These are phyloP conservation scores for Yamagishiella unicocca DNA, from an alignment of 139 green algal genomes.

Conservation along the genomic window DNA sequence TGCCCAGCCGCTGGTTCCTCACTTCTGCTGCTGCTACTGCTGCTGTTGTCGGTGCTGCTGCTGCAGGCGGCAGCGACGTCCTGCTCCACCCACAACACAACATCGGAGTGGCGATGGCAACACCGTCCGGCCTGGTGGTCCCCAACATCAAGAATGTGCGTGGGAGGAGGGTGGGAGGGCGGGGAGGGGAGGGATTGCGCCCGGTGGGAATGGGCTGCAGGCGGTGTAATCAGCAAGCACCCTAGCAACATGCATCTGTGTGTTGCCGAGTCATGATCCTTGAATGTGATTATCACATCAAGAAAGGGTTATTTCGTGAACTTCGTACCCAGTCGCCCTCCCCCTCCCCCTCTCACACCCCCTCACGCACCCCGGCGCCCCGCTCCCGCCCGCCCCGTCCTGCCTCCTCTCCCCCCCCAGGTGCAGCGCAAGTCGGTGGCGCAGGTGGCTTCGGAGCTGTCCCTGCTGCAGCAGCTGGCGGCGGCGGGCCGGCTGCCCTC, in stretches of 20 bases:
- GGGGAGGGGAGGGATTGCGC: background rate
- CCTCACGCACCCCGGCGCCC: background rate
- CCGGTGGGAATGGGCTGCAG: too few relatives aligned
- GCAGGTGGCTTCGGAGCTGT: constrained; percentile 79
- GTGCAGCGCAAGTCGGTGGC: constrained; percentile 69
- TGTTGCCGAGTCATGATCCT: too few relatives aligned
- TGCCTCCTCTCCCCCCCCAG: constrained; percentile 13
- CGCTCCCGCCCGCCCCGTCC: background rate
- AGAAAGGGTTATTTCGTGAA: too few relatives aligned
- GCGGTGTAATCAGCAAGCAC: too few relatives aligned
- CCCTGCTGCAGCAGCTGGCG: constrained; percentile 77
- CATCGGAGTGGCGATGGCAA: constrained; percentile 93
- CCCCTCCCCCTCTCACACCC: background rate
- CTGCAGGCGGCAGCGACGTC: constrained; percentile 17
- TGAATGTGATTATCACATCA: too few relatives aligned
- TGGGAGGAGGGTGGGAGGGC: background rate
- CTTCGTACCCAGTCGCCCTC: too few relatives aligned
- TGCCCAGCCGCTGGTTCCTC: too few relatives aligned
- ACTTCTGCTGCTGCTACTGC: too few relatives aligned
- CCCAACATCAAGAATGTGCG: constrained; percentile 86
- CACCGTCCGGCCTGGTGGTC: constrained; percentile 86
- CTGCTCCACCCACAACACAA: constrained; percentile 76
- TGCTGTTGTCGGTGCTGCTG: too few relatives aligned
- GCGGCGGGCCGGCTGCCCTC: constrained; percentile 68
- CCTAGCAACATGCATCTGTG: too few relatives aligned